phyloP scores from a whole-genome alignment of 2,329 filamentous ascomycete genomes.

The Thyridium curvatum region DNA sequence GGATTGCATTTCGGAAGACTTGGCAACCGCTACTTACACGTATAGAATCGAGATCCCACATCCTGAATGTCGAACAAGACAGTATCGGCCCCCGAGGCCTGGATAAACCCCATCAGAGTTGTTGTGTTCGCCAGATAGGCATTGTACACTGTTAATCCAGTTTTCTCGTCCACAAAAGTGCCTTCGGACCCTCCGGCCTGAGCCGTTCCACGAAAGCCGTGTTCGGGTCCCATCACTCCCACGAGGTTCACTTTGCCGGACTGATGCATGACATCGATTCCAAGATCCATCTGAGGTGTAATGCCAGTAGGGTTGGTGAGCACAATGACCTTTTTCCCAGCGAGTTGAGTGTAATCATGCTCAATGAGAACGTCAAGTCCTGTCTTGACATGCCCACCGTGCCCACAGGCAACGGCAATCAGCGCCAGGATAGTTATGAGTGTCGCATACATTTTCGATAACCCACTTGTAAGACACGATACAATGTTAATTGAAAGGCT shows the following conservation, averaged over 20 bases:
- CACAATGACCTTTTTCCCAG: slow-evolving; percentile 4
- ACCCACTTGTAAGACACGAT: too few relatives aligned
- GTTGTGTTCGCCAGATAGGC: slow-evolving; percentile 6
- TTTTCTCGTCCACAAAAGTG: slow-evolving; percentile 7
- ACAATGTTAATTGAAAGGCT: too few relatives aligned
- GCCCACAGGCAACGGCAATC: too few relatives aligned
- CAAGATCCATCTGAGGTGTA: slow-evolving; percentile 7
- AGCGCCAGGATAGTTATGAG: too few relatives aligned
- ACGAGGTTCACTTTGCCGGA: slow-evolving; percentile 7
- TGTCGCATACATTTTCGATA: too few relatives aligned
- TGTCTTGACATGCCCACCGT: slow-evolving; percentile 4
- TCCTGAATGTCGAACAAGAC: slow-evolving; percentile 8
- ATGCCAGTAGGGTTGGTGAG: slow-evolving; percentile 8
- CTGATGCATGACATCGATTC: slow-evolving; percentile 7
- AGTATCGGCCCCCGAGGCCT: slow-evolving; percentile 8
- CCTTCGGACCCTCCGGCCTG: slow-evolving; percentile 6
- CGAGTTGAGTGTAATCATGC: slow-evolving; percentile 3
- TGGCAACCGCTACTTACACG: slow-evolving; percentile 4
- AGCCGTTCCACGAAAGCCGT: slow-evolving; percentile 6
- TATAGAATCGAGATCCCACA: slow-evolving; percentile 8
- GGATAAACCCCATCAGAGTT: slow-evolving; percentile 4
- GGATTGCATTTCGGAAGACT: too few relatives aligned
- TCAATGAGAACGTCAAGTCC: slow-evolving; percentile 9
- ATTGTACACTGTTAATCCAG: slow-evolving; percentile 7
- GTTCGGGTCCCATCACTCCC: slow-evolving; percentile 9